phyloP scores from a whole-genome alignment of 179 eudicot genomes.

The Silene noctiflora region DNA sequence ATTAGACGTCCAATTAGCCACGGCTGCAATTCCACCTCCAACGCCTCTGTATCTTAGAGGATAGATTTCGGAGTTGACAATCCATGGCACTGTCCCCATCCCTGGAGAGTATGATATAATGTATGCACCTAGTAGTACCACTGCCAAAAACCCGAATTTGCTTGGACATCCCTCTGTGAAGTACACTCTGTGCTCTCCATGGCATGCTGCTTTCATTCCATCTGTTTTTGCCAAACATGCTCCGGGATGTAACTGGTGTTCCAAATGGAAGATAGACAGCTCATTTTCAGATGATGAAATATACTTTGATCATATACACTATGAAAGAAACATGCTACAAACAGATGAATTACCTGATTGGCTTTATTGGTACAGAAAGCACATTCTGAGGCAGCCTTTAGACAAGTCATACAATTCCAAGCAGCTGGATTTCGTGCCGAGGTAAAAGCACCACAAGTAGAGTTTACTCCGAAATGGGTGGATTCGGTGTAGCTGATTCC shows the following conservation, averaged over 20 bases:
- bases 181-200: slow-evolving; percentile 44
- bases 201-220: slow-evolving; percentile 38
- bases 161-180: slow-evolving; percentile 74
- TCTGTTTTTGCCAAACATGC: slow-evolving; percentile 55
- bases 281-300: background rate
- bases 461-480: slow-evolving; percentile 50
- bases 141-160: slow-evolving; percentile 56
- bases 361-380: slow-evolving; percentile 61
- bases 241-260: slow-evolving; percentile 50
- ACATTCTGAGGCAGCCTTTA: slow-evolving; percentile 55
- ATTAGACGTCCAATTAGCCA: slow-evolving; percentile 64
- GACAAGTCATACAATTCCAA: slow-evolving; percentile 83
- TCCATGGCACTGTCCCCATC: slow-evolving; percentile 85
- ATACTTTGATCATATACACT: background rate
- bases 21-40: slow-evolving; percentile 76
- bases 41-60: slow-evolving; percentile 69
- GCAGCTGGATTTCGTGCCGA: slow-evolving; percentile 31
- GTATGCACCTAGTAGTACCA: slow-evolving; percentile 53
- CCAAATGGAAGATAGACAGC: slow-evolving; percentile 6
- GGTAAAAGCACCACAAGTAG: slow-evolving; percentile 52
- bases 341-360: slow-evolving; percentile 42
- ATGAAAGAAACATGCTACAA: background rate
- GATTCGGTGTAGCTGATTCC: slow-evolving; percentile 46
- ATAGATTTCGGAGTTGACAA: slow-evolving; percentile 73
- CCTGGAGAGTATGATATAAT: slow-evolving; percentile 68